These are phyloP conservation scores for Solanum sitiens DNA, from an alignment of 257 asterid genomes.

Conservation along the genomic window DNA sequence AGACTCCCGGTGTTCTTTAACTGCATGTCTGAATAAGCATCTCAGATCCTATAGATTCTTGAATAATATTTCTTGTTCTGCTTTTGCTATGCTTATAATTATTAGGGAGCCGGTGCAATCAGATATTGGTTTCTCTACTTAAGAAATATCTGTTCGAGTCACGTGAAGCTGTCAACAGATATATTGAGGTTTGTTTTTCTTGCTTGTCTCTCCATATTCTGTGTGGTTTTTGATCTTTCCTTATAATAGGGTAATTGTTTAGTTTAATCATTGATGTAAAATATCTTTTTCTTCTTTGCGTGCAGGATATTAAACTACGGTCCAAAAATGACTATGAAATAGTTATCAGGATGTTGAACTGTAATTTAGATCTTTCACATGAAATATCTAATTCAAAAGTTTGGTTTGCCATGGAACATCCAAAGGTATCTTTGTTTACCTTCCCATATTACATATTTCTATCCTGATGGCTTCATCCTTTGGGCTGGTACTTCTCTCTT, in stretches of 20 bases:
- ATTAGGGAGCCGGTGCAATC: slow-evolving; percentile 43
- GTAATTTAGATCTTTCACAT: slow-evolving; percentile 34
- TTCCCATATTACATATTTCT: neutral
- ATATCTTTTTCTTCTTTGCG: neutral
- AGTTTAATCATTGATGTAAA: neutral
- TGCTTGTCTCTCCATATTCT: neutral
- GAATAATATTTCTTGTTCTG: neutral
- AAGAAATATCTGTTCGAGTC: slow-evolving; percentile 68
- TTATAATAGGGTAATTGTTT: neutral
- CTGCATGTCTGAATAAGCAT: neutral
- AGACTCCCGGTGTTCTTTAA: neutral
- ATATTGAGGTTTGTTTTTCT: slow-evolving; percentile 41
- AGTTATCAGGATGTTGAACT: slow-evolving; percentile 52
- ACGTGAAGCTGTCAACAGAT: slow-evolving; percentile 40
- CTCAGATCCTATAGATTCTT: neutral
- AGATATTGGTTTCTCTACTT: slow-evolving; percentile 43
- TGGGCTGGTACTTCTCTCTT: neutral
- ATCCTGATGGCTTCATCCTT: neutral
- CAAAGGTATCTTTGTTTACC: slow-evolving; percentile 43
- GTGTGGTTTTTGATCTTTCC: neutral
- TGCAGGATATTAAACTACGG: slow-evolving; percentile 35
- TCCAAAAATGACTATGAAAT: slow-evolving; percentile 50
- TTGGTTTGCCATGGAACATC: slow-evolving; percentile 71
- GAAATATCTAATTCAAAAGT: slow-evolving; percentile 47
- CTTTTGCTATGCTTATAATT: neutral